phyloP scores from a whole-genome alignment of 2,329 filamentous ascomycete species.

The Colletotrichum tropicale region DNA sequence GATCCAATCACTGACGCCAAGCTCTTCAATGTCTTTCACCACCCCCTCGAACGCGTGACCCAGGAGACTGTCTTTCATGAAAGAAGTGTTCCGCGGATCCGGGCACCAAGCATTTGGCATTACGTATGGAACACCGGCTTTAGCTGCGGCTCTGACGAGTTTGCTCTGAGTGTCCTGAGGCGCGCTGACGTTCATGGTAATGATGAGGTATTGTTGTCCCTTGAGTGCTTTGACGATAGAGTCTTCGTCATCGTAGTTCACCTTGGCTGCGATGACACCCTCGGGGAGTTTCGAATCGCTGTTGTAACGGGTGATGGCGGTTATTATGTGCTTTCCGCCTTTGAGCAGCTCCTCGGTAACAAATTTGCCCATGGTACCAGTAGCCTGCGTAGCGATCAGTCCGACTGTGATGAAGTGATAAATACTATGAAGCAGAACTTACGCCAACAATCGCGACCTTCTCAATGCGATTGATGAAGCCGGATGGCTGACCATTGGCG shows the following conservation, averaged over 20 bases:
- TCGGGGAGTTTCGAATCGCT: constrained; percentile 46
- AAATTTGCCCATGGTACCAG: constrained; percentile 44
- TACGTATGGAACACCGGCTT: constrained; percentile 54
- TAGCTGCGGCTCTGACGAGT: constrained; percentile 52
- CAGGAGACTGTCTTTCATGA: not conserved
- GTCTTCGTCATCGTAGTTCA: constrained; percentile 48
- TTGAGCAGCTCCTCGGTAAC: constrained; percentile 48
- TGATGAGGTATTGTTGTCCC: constrained; percentile 59
- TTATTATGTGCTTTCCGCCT: constrained; percentile 55
- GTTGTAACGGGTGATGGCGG: constrained; percentile 53
- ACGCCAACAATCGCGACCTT: constrained; percentile 53
- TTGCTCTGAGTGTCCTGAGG: constrained; percentile 46
- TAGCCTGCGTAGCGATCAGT: constrained; percentile 31
- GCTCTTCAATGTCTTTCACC: constrained; percentile 40
- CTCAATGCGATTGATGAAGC: constrained; percentile 45
- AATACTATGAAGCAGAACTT: constrained; percentile 24
- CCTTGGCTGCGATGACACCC: constrained; percentile 41
- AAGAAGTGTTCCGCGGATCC: constrained; percentile 25
- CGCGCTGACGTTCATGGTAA: constrained; percentile 47
- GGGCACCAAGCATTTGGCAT: constrained; percentile 52
- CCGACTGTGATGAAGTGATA: not conserved
- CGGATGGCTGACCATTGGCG: constrained; percentile 38
- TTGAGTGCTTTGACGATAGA: constrained; percentile 52
- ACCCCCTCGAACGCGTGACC: constrained; percentile 16
- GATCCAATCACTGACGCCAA: constrained; percentile 37